A percentile compares a stretch with the other conserved stretches of the same genome.
These are phyloP conservation scores for Penicillium malachiteum DNA, from an alignment of 495 filamentous ascomycete genomes.

Conservation along the genomic window DNA sequence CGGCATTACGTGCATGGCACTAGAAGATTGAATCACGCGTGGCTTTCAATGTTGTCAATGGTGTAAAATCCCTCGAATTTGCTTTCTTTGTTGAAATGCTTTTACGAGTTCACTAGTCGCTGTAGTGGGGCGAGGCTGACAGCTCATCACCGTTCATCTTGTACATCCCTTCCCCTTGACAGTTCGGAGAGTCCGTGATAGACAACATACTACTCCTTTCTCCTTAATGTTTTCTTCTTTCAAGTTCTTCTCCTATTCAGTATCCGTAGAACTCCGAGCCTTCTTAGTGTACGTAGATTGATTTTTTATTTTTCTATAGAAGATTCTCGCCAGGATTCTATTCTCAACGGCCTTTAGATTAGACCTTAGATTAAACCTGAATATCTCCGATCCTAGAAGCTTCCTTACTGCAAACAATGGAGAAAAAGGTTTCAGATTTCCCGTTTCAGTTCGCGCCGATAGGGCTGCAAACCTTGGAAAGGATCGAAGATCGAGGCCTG, in stretches of 20 bases:
- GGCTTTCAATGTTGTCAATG: too few relatives aligned
- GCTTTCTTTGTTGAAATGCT: background rate
- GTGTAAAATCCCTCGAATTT: background rate
- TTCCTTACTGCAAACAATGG: background rate
- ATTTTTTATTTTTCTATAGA: too few relatives aligned
- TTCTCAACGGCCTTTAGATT: background rate
- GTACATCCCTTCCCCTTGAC: background rate
- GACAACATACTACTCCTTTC: too few relatives aligned
- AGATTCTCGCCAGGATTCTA: too few relatives aligned
- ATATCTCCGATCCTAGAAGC: conserved; percentile 4
- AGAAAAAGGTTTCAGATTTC: conserved; percentile 12
- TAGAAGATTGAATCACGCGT: background rate
- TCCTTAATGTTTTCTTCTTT: too few relatives aligned
- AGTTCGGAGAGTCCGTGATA: too few relatives aligned
- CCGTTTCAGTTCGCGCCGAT: conserved; percentile 18
- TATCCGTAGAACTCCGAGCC: too few relatives aligned
- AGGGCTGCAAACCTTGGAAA: conserved; percentile 1
- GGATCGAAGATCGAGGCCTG: too few relatives aligned
- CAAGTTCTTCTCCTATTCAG: too few relatives aligned
- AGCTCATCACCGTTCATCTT: background rate
- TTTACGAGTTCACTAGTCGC: background rate
- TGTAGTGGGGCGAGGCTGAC: background rate
- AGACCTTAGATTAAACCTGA: background rate
- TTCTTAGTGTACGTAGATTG: too few relatives aligned
- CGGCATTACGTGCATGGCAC: background rate